Conservation (phyloP, 768 basidiomycete species). For the Amanita pseudoporphyria region DNA sequence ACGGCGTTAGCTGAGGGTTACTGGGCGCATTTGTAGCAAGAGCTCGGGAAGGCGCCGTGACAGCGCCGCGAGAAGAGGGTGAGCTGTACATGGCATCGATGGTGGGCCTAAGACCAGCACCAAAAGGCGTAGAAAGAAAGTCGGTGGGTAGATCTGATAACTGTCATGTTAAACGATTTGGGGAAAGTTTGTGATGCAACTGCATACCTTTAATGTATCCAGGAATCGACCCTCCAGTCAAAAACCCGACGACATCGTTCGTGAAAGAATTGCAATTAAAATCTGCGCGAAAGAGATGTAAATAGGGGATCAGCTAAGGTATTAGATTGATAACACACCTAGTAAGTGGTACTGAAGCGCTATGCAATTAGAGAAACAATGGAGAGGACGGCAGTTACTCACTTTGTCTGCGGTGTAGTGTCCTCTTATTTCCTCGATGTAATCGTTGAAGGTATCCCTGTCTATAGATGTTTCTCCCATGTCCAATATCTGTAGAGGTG, state of each 20-base stretch:
- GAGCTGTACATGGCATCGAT: conserved; percentile 85
- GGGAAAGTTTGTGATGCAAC: conserved; percentile 9
- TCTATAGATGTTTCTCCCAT: conserved; percentile 79
- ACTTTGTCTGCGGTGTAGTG: conserved; percentile 91
- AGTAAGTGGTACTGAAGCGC: conserved; percentile 67
- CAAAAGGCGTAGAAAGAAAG: conserved; percentile 86
- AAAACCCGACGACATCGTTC: conserved; percentile 76
- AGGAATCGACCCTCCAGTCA: conserved; percentile 79
- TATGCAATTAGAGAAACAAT: background rate
- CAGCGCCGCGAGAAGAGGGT: conserved; percentile 36
- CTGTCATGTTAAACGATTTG: background rate
- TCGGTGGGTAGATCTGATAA: conserved; percentile 63
- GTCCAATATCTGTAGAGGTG: conserved; percentile 58
- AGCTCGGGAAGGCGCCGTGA: conserved; percentile 22
- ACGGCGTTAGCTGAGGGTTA: conserved; percentile 39
- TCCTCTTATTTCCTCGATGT: conserved; percentile 60
- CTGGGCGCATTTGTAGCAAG: conserved; percentile 24
- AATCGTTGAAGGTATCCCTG: conserved; percentile 79
- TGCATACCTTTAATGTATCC: conserved; percentile 63
- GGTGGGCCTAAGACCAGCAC: conserved; percentile 75
- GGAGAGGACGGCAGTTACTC: conserved; percentile 11
- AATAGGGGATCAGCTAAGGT: background rate
- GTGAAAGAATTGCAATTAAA: conserved; percentile 97
- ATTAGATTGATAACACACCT: conserved; percentile 32
- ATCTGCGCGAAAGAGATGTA: conserved; percentile 30